Percentiles rank a stretch among this genome's conserved stretches.
Conservation (phyloP, 2,329 filamentous ascomycete genomes). For the Fusarium scirpi region DNA sequence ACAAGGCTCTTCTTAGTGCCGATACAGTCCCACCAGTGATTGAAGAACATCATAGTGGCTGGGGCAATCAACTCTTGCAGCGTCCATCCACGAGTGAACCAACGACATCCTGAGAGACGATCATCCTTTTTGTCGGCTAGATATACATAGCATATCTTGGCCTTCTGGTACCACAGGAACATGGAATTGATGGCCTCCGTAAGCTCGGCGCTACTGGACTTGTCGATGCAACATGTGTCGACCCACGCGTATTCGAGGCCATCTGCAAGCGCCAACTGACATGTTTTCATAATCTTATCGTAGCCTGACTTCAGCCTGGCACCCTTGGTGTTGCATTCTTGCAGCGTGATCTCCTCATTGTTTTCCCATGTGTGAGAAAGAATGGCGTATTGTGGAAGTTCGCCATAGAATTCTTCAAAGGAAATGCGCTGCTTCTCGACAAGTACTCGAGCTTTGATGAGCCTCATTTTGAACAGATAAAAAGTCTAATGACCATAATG, state of each 20-base stretch:
- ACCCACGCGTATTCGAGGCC: not conserved
- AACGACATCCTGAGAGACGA: not conserved
- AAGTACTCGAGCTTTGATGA: not conserved
- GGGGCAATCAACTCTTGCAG: slow-evolving; percentile 14
- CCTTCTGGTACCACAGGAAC: not conserved
- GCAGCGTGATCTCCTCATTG: not conserved
- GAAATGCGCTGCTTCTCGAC: not conserved
- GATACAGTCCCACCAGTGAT: not conserved
- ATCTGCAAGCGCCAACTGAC: not conserved
- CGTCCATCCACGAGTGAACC: slow-evolving; percentile 18
- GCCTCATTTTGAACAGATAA: not conserved
- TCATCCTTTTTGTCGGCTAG: not conserved
- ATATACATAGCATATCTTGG: not conserved
- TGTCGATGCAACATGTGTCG: not conserved
- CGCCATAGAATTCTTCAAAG: not conserved
- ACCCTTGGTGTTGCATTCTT: not conserved
- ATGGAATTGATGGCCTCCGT: not conserved
- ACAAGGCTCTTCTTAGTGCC: not conserved
- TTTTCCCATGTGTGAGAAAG: not conserved
- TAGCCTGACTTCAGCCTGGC: not conserved
- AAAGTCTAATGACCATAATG: fast-evolving
- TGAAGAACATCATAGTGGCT: not conserved
- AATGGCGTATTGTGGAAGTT: not conserved
- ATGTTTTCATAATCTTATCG: not conserved
- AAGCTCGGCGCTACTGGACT: slow-evolving; percentile 1